Conservation (phyloP, 1,139 yeast genomes). For the Pichia sp. region DNA sequence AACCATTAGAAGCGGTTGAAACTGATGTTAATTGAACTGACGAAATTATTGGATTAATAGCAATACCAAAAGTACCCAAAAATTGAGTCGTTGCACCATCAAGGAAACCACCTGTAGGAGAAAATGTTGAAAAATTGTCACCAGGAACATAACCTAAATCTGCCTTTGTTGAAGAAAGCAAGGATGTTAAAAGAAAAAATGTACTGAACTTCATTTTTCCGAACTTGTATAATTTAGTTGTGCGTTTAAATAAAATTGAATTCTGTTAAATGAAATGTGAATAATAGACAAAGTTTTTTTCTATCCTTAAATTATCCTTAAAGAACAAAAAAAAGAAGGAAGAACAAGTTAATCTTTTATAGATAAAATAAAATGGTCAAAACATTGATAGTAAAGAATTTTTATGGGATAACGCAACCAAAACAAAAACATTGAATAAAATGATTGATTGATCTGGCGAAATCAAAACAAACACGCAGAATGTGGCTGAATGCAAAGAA, state of each 20-base stretch:
- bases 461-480: constrained; percentile 3
- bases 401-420: not conserved
- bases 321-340: not conserved
- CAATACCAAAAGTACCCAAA: constrained; percentile 60
- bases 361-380: not conserved
- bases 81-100: constrained; percentile 59
- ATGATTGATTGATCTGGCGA: constrained; percentile 2
- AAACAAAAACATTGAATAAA: not conserved
- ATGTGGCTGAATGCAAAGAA: no score
- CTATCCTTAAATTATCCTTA: no score
- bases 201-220: constrained; percentile 5
- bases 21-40: constrained; percentile 30
- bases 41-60: constrained; percentile 47
- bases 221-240: no score
- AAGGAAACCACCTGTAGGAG: constrained; percentile 51
- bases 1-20: constrained; percentile 24
- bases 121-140: constrained; percentile 67
- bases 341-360: not conserved
- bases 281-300: no score
- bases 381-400: no score
- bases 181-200: constrained; percentile 11
- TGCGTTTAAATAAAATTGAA: no score
- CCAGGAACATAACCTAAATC: constrained; percentile 50
- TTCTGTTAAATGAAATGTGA: no score
- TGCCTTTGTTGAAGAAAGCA: constrained; percentile 8